phyloP scores from a whole-genome alignment of 805 yeast genomes.

The Starmera caribaea region DNA sequence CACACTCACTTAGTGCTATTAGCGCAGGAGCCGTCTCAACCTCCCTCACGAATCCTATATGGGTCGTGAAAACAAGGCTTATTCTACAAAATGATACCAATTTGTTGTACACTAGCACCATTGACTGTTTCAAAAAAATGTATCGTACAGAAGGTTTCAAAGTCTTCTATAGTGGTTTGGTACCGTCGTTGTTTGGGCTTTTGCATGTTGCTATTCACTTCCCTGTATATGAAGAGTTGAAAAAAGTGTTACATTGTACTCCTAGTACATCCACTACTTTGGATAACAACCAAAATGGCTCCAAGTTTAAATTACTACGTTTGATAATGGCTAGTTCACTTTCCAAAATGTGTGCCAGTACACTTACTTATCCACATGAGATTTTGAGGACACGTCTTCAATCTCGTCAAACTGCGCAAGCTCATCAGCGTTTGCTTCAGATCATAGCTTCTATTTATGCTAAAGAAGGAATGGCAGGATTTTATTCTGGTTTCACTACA shows the following conservation, averaged over 20 bases:
- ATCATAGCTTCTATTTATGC: conserved; percentile 21
- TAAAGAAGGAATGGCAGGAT: conserved; percentile 72
- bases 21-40: conserved; percentile 87
- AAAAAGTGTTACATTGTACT: conserved; percentile 33
- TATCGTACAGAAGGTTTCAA: conserved; percentile 66
- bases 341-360: conserved; percentile 83
- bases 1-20: conserved; percentile 52
- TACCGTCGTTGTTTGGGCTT: conserved; percentile 85
- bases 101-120: conserved; percentile 58
- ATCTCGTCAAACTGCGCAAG: conserved; percentile 26
- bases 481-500: conserved; percentile 82
- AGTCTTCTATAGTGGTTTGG: conserved; percentile 81
- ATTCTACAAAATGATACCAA: conserved; percentile 61
- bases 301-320: conserved; percentile 23
- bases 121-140: conserved; percentile 79
- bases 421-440: conserved; percentile 17
- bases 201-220: conserved; percentile 94
- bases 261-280: too few species aligned
- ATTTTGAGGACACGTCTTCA: conserved; percentile 89
- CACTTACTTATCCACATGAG: conserved; percentile 92
- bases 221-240: conserved; percentile 83
- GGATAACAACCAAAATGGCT: conserved; percentile 12
- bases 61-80: conserved; percentile 94
- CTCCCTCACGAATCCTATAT: conserved; percentile 81
- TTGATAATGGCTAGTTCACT: conserved; percentile 60